Evolutionary conservation across 345 rosid species (phyloP), one percentile per base, ranked within the genome.

Genomic region (Boechera stricta): DNA sequence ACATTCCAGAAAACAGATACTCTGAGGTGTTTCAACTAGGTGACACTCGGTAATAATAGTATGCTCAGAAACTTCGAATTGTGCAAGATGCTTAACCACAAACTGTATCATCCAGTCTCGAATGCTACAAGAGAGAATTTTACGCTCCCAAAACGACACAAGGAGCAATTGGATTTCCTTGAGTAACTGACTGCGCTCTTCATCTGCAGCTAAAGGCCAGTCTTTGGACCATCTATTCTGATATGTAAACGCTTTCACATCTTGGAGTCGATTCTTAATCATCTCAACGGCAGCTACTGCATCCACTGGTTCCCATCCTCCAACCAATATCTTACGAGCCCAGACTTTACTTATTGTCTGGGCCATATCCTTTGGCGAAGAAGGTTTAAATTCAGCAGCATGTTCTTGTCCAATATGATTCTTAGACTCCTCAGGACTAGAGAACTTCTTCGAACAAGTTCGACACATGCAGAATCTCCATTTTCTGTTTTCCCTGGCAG

Each of bases 171-270:
- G 4, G 44, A 70, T 70, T 44, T 45, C 15, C 55, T 44, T 5
- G 9, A 71, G 74, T 71, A 58, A 32, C 18, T 31, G 8, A 42
- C 74, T 18, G 44, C 66, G 45, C 7, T 29, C 66, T 11, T 57
- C 45, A 58, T 71, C 74, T 4, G 7, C 7, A 44, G 55, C 66
- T 18, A 45, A 44, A 56, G 74, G 66, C 74, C 66, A 45, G 3
- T 58, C 45, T 58, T 57, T 32, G 5, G 74, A 44, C 74, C 66
- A 71, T 71, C 74, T 66, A 11, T 58, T 58, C 33, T 18, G 24
- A 32, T 71, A 71, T 6, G 8, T 7, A 71, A 57, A 71, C 56
- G 51, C 66, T 71, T 71, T 57, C 74, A 69, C 64, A 69, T 15
- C 31, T 29, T 54, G 8, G 11, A 56, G 64, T 11, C 3, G 38